A percentile compares a stretch with the other conserved stretches of the same genome.
phyloP scores from a whole-genome alignment of 495 filamentous ascomycete species.

The Podospora anserina region DNA sequence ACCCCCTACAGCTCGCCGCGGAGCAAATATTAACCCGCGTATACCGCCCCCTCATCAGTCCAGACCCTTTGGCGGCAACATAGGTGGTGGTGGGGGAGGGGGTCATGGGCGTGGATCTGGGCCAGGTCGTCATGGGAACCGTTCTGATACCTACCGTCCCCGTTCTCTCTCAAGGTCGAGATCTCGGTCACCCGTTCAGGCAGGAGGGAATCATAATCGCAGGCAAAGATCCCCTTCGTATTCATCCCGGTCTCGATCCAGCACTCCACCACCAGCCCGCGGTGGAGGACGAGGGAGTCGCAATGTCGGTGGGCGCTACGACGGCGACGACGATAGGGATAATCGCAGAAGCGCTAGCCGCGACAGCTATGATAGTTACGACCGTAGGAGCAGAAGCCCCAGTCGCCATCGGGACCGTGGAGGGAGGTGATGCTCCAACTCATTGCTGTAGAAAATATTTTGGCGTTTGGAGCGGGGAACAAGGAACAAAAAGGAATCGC shows the following conservation, averaged over 20 bases:
- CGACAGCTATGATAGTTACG: slow-evolving; percentile 54
- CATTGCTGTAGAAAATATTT: not conserved
- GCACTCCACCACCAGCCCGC: slow-evolving; percentile 45
- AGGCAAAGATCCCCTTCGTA: slow-evolving; percentile 50
- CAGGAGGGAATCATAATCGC: slow-evolving; percentile 33
- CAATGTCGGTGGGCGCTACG: slow-evolving; percentile 35
- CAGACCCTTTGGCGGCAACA: slow-evolving; percentile 31
- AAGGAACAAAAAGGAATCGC: not conserved
- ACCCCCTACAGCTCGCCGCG: slow-evolving; percentile 48
- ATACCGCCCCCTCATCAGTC: slow-evolving; percentile 38
- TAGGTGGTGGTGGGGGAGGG: slow-evolving; percentile 26
- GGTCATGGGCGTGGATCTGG: slow-evolving; percentile 37
- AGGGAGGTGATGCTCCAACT: slow-evolving; percentile 22
- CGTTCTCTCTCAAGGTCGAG: slow-evolving; percentile 48
- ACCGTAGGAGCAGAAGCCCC: slow-evolving; percentile 29
- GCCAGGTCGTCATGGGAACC: slow-evolving; percentile 40
- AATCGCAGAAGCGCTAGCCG: slow-evolving; percentile 59
- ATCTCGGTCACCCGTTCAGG: slow-evolving; percentile 39
- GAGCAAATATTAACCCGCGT: slow-evolving; percentile 48
- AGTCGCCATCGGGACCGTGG: slow-evolving; percentile 26
- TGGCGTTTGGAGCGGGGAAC: slow-evolving; percentile 12
- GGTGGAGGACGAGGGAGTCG: slow-evolving; percentile 42
- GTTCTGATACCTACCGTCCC: slow-evolving; percentile 54
- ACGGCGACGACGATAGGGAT: slow-evolving; percentile 20
- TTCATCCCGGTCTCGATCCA: slow-evolving; percentile 49